Evolutionary conservation across 2,329 filamentous ascomycete species (phyloP), one percentile per base, ranked within the genome.

Genomic region (Elsinoe perseae): DNA sequence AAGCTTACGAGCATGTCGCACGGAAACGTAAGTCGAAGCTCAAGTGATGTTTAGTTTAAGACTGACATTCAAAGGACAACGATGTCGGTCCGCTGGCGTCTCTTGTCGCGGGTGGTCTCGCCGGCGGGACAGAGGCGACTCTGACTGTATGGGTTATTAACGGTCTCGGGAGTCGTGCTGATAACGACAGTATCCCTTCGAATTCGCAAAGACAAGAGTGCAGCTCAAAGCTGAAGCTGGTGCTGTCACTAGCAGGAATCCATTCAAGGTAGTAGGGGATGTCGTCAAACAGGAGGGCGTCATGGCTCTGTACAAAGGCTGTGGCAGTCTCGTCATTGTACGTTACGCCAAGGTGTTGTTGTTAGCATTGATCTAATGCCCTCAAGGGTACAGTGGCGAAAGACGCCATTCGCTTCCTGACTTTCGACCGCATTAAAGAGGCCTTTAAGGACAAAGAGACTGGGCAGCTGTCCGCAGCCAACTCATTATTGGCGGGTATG

Each of bases 131-230:
- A 9, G 67, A 69, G 56, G 68, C 64, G 7, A 64, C 64, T 20
- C 61, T 63, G 14, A 69, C 67, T 8, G 65, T 66, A 62, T 23
- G 62, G 38, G 20, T 28, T 30, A 20, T n/a, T n/a, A 18, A 10
- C 23, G 20, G 21, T 53, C 27, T 32, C 7, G 14, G 10, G n/a
- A 43, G 10, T 16, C 7, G 32, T 14, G 43, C 3, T 25, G 18
- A 18, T 27, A 4, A 21, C 48, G 14, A 50, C 18, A 68, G 65
- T 85, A 85, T 66, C 83, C 83, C 0, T 80, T 85, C 62, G 83
- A 86, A 64, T 86, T 84, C 62, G 81, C 82, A 55, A 86, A 86
- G 68, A 85, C 83, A 0, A 73, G 80, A 56, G 76, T 81, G 2
- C 81, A 85, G 60, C 71, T 84, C n/a, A 72, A 72, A 27, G 67